A percentile compares a stretch with the other conserved stretches of the same genome.
phyloP scores from a whole-genome alignment of 176 grass and related monocot genomes.

The Puccinellia tenuiflora region DNA sequence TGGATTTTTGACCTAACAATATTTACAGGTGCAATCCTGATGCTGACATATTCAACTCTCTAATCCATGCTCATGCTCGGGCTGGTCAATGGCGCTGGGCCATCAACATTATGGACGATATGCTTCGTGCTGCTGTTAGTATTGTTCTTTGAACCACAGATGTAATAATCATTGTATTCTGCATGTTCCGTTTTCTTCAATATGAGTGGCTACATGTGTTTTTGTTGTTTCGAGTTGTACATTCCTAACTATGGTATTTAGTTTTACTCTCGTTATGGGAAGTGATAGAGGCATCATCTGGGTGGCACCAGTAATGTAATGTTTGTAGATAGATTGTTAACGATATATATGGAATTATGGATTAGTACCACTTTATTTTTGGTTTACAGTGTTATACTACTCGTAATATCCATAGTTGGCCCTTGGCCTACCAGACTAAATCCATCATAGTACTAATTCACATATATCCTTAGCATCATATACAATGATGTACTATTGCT shows the following conservation, averaged over 20 bases:
- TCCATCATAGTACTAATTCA: background rate
- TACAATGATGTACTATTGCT: background rate
- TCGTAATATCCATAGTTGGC: background rate
- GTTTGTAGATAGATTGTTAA: background rate
- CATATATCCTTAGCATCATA: background rate
- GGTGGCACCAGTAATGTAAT: background rate
- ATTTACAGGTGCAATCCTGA: constrained; percentile 82
- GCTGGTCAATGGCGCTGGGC: constrained; percentile 93
- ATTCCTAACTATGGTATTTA: background rate
- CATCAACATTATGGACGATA: constrained; percentile 97
- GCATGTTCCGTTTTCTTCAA: constrained; percentile 3
- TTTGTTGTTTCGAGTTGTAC: background rate
- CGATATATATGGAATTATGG: background rate
- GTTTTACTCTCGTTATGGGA: background rate
- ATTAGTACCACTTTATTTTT: background rate
- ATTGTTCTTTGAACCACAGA: constrained; percentile 16
- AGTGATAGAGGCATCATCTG: background rate
- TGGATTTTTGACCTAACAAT: background rate
- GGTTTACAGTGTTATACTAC: background rate
- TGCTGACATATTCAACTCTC: constrained; percentile 86
- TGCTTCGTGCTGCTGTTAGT: constrained; percentile 90
- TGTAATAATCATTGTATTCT: constrained; percentile 4
- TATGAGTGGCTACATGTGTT: background rate
- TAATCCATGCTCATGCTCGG: constrained; percentile 86
- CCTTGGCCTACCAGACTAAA: background rate